Evolutionary conservation across 345 rosid species (phyloP).

Genomic region (Eucalyptus coolabah): DNA sequence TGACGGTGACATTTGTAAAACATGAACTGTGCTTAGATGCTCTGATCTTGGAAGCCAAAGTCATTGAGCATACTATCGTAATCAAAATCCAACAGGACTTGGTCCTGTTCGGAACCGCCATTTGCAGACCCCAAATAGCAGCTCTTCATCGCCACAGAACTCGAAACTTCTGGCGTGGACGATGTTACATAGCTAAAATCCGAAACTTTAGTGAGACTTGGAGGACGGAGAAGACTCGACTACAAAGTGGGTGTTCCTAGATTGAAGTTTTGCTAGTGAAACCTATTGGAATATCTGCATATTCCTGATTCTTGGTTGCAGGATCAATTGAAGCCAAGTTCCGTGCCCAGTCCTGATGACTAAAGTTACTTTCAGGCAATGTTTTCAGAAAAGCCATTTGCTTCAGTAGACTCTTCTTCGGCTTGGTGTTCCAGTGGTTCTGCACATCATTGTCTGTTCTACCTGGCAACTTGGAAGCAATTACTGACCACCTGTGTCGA

Average conservation of each 20-base stretch:
- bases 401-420: not conserved
- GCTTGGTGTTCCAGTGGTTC: slow-evolving; percentile 3
- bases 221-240: not conserved
- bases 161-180: not conserved
- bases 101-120: not conserved
- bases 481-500: not conserved
- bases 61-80: not conserved
- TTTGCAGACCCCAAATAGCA: not conserved
- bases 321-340: not conserved
- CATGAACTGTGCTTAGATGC: not conserved
- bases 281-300: not conserved
- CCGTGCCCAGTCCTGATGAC: not conserved
- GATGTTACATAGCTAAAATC: not conserved
- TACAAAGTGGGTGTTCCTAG: not conserved
- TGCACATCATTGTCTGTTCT: not conserved
- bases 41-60: not conserved
- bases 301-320: not conserved
- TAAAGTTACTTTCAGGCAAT: not conserved
- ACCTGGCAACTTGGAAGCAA: not conserved
- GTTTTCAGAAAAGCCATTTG: not conserved
- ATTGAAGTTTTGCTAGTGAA: not conserved
- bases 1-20: not conserved
- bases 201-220: not conserved
- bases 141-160: not conserved
- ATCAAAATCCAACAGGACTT: not conserved